Conservation (phyloP, 148 eudicot genomes). For the Polygonum aviculare region DNA sequence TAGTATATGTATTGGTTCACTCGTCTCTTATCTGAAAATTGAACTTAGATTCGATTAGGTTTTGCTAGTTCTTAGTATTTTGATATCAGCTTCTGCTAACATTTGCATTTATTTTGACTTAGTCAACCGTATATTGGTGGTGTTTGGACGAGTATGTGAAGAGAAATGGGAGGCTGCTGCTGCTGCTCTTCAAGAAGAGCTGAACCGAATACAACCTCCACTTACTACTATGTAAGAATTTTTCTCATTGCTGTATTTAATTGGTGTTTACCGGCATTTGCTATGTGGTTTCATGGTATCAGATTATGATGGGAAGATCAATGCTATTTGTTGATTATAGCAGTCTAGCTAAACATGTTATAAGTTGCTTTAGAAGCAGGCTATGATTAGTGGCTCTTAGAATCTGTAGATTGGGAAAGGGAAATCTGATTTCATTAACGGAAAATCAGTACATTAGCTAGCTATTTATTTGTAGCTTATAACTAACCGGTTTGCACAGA, state of each 20-base stretch:
- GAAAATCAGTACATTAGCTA: too few relatives aligned
- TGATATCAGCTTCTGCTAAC: not conserved
- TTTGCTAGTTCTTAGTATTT: not conserved
- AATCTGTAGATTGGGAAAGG: too few relatives aligned
- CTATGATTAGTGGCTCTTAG: not conserved
- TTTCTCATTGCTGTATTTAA: not conserved
- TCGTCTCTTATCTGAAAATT: not conserved
- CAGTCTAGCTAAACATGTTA: not conserved
- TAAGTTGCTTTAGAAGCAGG: not conserved
- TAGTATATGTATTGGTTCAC: not conserved
- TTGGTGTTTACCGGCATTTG: not conserved
- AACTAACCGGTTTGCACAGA: too few relatives aligned
- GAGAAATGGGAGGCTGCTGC: constrained; percentile 53
- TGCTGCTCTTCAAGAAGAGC: constrained; percentile 51
- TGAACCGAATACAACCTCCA: constrained; percentile 40
- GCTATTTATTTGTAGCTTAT: too few relatives aligned
- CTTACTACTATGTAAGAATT: constrained; percentile 51
- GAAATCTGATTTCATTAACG: too few relatives aligned
- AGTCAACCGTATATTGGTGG: not conserved
- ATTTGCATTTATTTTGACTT: not conserved
- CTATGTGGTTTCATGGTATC: not conserved
- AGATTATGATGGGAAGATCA: not conserved
- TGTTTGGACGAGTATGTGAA: constrained; percentile 22
- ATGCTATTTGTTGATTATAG: not conserved
- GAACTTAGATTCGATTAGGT: not conserved